phyloP scores from a whole-genome alignment of 2,329 filamentous ascomycete genomes.

The Neurospora sp. region DNA sequence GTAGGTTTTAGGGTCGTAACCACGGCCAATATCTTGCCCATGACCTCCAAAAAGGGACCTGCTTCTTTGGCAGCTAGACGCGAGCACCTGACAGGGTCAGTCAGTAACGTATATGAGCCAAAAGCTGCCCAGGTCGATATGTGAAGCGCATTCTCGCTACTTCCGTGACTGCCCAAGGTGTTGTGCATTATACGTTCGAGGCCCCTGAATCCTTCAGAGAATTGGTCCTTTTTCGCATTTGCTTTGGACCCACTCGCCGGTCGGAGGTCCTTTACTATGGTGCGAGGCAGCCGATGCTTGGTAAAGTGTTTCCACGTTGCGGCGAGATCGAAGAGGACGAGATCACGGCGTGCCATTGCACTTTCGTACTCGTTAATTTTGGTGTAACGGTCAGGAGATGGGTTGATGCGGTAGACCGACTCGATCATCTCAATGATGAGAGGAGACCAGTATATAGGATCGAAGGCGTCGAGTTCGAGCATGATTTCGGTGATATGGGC shows the following conservation, averaged over 20 bases:
- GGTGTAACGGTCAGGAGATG: constrained; percentile 16
- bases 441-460: constrained; percentile 23
- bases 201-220: neutral
- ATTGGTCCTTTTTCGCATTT: neutral
- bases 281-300: constrained; percentile 16
- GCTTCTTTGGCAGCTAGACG: constrained; percentile 12
- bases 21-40: constrained; percentile 13
- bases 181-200: neutral
- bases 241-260: neutral
- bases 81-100: constrained; percentile 21
- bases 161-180: neutral
- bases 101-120: constrained; percentile 28
- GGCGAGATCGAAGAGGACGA: constrained; percentile 28
- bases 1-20: neutral
- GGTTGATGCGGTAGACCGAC: constrained; percentile 21
- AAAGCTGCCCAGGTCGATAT: constrained; percentile 25
- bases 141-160: constrained; percentile 2
- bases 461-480: constrained; percentile 25
- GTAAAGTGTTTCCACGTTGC: constrained; percentile 31
- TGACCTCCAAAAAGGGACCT: constrained; percentile 17
- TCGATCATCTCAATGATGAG: constrained; percentile 26
- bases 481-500: constrained; percentile 28
- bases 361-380: constrained; percentile 20
- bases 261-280: neutral
- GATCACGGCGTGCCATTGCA: constrained; percentile 21